Percentiles rank a stretch among this genome's conserved stretches.
phyloP scores from a whole-genome alignment of 2,329 filamentous ascomycete species.

The Epichloe coenophiala region DNA sequence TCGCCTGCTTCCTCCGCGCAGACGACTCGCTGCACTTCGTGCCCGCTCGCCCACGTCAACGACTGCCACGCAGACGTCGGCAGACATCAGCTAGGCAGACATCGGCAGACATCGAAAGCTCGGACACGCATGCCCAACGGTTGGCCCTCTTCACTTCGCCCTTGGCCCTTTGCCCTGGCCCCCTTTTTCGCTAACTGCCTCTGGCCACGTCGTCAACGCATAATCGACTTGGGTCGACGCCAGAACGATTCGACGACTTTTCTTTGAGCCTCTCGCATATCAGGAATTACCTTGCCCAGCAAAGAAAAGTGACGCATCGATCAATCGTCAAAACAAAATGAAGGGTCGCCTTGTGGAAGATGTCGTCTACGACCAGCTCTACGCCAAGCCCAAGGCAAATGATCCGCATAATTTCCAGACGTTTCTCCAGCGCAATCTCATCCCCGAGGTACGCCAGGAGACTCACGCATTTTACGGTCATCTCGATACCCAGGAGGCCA shows the following conservation, averaged over 20 bases:
- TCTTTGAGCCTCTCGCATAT: neutral
- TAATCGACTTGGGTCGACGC: too few species aligned
- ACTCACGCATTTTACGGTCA: slow-evolving; percentile 65
- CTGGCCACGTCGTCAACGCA: neutral
- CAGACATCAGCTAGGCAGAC: too few species aligned
- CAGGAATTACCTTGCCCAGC: neutral
- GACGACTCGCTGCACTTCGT: neutral
- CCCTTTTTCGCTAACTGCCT: neutral
- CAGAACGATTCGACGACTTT: too few species aligned
- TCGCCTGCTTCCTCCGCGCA: neutral
- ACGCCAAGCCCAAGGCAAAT: slow-evolving; percentile 50
- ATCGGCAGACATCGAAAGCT: neutral
- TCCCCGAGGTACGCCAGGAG: slow-evolving; percentile 67
- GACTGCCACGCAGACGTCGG: neutral
- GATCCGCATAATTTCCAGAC: slow-evolving; percentile 61
- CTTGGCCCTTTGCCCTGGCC: neutral
- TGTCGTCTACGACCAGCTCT: slow-evolving; percentile 62
- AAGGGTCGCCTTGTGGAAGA: slow-evolving; percentile 57
- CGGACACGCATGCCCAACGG: neutral
- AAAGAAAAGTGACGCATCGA: neutral
- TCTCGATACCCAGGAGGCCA: slow-evolving; percentile 65
- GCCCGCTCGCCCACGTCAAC: neutral
- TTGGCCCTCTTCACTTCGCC: neutral
- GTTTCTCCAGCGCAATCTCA: slow-evolving; percentile 56
- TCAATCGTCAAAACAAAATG: slow-evolving; percentile 44